Percentiles rank a stretch among this genome's conserved stretches.
These are phyloP conservation scores for Posidonia oceanica DNA, from an alignment of 116 monocot genomes.

Conservation along the genomic window DNA sequence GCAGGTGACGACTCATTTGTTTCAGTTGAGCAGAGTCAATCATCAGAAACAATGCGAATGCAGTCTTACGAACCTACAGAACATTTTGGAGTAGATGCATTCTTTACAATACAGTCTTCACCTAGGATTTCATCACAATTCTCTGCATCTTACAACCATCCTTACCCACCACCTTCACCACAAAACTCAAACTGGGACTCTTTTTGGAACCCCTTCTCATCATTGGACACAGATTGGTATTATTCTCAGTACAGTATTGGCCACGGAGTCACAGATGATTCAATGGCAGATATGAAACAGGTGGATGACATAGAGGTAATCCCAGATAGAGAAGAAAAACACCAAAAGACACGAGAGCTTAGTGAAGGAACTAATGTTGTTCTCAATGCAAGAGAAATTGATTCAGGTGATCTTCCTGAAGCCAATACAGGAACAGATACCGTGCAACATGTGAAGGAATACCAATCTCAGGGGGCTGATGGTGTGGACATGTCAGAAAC, in stretches of 20 bases:
- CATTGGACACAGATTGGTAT: slow-evolving; percentile 36
- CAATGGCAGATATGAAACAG: slow-evolving; percentile 32
- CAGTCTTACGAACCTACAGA: slow-evolving; percentile 45
- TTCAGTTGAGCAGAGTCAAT: slow-evolving; percentile 37
- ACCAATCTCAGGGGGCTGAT: slow-evolving; percentile 16
- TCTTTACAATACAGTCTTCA: slow-evolving; percentile 23
- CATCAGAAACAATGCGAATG: slow-evolving; percentile 37
- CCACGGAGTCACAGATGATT: slow-evolving; percentile 30
- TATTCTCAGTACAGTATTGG: slow-evolving; percentile 18
- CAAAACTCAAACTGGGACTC: slow-evolving; percentile 53
- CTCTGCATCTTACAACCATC: slow-evolving; percentile 25
- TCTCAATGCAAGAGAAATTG: slow-evolving; percentile 1
- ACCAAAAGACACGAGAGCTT: slow-evolving; percentile 9
- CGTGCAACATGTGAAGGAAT: slow-evolving; percentile 33
- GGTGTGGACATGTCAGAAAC: slow-evolving; percentile 27
- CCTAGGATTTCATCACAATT: slow-evolving; percentile 25
- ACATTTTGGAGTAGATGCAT: slow-evolving; percentile 28
- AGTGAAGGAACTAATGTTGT: slow-evolving; percentile 9
- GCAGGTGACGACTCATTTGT: slow-evolving; percentile 28
- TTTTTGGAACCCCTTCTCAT: slow-evolving; percentile 72
- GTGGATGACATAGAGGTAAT: slow-evolving; percentile 61
- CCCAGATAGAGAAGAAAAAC: slow-evolving; percentile 46
- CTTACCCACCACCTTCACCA: slow-evolving; percentile 22
- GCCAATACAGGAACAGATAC: slow-evolving; percentile 5
- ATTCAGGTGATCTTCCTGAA: slow-evolving; percentile 6